These are phyloP conservation scores for Sporothrix mexicana DNA, from an alignment of 2,329 filamentous ascomycete genomes.

Conservation along the genomic window DNA sequence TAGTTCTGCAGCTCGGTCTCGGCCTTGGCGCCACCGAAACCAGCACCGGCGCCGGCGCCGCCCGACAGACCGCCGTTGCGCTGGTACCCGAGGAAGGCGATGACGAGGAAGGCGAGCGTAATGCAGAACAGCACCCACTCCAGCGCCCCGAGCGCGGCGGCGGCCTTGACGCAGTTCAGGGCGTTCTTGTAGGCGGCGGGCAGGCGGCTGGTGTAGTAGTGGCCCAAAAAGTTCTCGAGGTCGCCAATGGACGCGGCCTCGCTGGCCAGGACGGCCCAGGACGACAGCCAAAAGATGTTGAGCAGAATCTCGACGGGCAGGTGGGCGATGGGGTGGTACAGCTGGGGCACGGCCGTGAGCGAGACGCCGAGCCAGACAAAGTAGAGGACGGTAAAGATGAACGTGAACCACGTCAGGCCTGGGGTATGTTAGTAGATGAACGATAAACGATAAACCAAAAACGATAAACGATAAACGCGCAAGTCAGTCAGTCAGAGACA, in stretches of 20 bases:
- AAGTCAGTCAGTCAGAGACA: no score
- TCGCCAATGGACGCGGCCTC: constrained; percentile 32
- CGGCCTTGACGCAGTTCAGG: constrained; percentile 38
- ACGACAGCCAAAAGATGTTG: constrained; percentile 39
- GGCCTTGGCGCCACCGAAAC: constrained; percentile 24
- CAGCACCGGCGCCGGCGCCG: constrained; percentile 17
- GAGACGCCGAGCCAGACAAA: constrained; percentile 37
- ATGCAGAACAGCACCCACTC: constrained; percentile 38
- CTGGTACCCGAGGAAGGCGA: constrained; percentile 26
- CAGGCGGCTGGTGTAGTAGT: constrained; percentile 14
- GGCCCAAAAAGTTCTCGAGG: constrained; percentile 24
- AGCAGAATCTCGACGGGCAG: constrained; percentile 36
- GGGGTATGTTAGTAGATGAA: no score
- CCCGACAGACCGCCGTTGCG: not conserved
- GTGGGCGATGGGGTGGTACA: constrained; percentile 37
- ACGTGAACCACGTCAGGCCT: constrained; percentile 37
- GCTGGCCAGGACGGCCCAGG: constrained; percentile 39
- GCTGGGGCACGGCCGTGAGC: constrained; percentile 28
- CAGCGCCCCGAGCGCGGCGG: constrained; percentile 38
- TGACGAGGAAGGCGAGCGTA: constrained; percentile 32
- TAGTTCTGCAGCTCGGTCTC: constrained; percentile 30
- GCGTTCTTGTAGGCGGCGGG: constrained; percentile 27
- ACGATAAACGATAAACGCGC: no score
- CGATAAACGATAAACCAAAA: no score
- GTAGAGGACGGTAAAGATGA: constrained; percentile 38